Percentiles rank a stretch among this genome's conserved stretches.
phyloP scores from a whole-genome alignment of 331 rosid genomes.

The Acacia pycnantha region DNA sequence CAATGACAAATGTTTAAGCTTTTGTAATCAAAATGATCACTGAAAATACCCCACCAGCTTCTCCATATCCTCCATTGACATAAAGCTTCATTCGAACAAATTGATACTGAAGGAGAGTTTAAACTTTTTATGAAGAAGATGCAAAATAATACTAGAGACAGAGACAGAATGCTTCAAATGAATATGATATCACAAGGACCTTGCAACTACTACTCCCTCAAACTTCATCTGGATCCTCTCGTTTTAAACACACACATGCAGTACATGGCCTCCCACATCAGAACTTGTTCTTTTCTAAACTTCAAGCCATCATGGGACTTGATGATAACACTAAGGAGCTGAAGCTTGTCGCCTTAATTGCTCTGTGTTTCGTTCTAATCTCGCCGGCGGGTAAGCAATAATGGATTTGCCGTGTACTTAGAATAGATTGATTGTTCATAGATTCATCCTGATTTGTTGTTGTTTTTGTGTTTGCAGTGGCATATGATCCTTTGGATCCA shows the following conservation, averaged over 20 bases:
- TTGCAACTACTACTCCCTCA: slow-evolving; percentile 46
- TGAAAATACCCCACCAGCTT: slow-evolving; percentile 1
- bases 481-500: slow-evolving; percentile 81
- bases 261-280: slow-evolving; percentile 11
- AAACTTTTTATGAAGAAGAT: slow-evolving; percentile 8
- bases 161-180: slow-evolving; percentile 33
- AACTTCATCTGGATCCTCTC: not conserved
- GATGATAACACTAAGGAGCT: slow-evolving; percentile 25
- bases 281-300: slow-evolving; percentile 33
- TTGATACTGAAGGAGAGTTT: slow-evolving; percentile 20
- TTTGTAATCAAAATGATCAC: not conserved
- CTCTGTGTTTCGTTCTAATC: slow-evolving; percentile 37
- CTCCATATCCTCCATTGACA: not conserved
- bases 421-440: not conserved
- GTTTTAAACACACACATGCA: slow-evolving; percentile 28
- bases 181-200: slow-evolving; percentile 36
- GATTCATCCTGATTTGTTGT: not conserved
- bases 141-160: not conserved
- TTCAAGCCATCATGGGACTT: slow-evolving; percentile 44
- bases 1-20: not conserved
- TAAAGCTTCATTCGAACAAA: not conserved
- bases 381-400: slow-evolving; percentile 46
- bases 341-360: slow-evolving; percentile 35
- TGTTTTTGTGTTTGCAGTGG: slow-evolving; percentile 36
- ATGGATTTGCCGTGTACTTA: not conserved